Percentiles rank a stretch among this genome's conserved stretches.
Evolutionary conservation across 768 basidiomycete genomes (phyloP).

Genomic region (Rhizopogon vesiculosus): DNA sequence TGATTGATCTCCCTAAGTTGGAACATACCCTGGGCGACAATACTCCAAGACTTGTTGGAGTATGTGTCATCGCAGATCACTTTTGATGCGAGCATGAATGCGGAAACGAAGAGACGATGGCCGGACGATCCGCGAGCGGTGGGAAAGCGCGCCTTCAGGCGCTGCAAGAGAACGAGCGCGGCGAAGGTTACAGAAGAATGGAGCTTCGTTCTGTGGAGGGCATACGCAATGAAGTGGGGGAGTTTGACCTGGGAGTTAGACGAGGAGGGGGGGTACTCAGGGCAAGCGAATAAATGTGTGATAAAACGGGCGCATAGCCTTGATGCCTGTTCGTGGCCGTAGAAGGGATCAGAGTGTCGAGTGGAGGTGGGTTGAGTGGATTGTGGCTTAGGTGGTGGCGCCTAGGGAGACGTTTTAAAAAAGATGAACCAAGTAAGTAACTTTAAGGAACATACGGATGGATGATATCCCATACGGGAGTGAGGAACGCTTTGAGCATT

Average conservation of each 20-base stretch:
- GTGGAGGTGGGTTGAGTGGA: slow-evolving; percentile 23
- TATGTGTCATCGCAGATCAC: slow-evolving; percentile 95
- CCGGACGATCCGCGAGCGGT: slow-evolving; percentile 74
- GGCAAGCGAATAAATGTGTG: slow-evolving; percentile 81
- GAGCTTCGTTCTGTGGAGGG: slow-evolving; percentile 61
- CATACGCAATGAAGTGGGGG: slow-evolving; percentile 63
- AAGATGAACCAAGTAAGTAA: no score
- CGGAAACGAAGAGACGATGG: slow-evolving; percentile 66
- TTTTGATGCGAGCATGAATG: slow-evolving; percentile 70
- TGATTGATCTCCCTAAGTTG: slow-evolving; percentile 72
- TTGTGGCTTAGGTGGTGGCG: slow-evolving; percentile 21
- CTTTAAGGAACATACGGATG: slow-evolving; percentile 14
- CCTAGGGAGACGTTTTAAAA: slow-evolving; percentile 9
- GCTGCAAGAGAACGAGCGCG: slow-evolving; percentile 46
- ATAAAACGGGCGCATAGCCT: slow-evolving; percentile 76
- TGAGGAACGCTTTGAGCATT: slow-evolving; percentile 21
- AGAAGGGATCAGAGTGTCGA: slow-evolving; percentile 22
- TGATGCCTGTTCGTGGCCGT: slow-evolving; percentile 70
- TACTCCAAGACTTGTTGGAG: slow-evolving; percentile 89
- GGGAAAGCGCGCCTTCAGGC: slow-evolving; percentile 69
- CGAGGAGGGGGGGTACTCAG: slow-evolving; percentile 61
- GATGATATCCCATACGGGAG: slow-evolving; percentile 19
- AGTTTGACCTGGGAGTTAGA: slow-evolving; percentile 31
- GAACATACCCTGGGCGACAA: slow-evolving; percentile 88
- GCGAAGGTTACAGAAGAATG: slow-evolving; percentile 45